Percentiles rank a stretch among this genome's conserved stretches.
Conservation (phyloP, 495 filamentous ascomycete species). For the Cercophora newfieldiana region DNA sequence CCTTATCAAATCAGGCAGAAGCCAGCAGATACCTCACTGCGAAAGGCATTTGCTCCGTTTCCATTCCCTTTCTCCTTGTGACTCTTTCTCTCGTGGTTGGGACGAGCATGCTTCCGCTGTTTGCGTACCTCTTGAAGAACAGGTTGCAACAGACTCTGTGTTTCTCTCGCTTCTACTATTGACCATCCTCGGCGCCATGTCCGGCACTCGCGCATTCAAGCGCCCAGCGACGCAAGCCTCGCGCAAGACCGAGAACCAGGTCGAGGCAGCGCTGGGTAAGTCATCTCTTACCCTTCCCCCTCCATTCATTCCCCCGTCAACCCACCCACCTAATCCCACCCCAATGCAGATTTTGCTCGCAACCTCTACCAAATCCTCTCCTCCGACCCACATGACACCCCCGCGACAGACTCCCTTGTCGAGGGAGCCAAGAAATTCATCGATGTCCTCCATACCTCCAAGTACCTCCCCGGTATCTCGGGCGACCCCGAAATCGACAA, state of each 20-base stretch:
- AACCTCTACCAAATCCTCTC: constrained; percentile 25
- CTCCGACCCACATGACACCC: constrained; percentile 19
- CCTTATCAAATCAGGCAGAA: constrained; percentile 10
- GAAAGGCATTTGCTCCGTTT: neutral
- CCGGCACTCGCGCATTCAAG: neutral
- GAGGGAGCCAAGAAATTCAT: constrained; percentile 43
- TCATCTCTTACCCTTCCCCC: neutral
- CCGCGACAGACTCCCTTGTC: constrained; percentile 28
- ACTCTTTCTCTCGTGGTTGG: neutral
- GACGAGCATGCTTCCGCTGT: neutral
- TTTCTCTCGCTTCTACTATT: neutral
- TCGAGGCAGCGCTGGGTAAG: constrained; percentile 30
- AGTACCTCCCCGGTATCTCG: constrained; percentile 13
- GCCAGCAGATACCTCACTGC: neutral
- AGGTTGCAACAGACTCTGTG: neutral
- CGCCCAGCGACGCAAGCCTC: neutral
- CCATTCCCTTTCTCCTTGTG: neutral
- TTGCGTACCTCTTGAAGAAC: neutral
- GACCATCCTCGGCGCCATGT: neutral
- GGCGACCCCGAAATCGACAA: constrained; percentile 49
- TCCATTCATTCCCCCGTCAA: neutral
- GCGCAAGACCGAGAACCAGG: constrained; percentile 16
- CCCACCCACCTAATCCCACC: no score
- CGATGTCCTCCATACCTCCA: constrained; percentile 28
- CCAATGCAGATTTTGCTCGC: constrained; percentile 29